phyloP scores from a whole-genome alignment of 116 monocot genomes.

The Trichopus zeylanicus region DNA sequence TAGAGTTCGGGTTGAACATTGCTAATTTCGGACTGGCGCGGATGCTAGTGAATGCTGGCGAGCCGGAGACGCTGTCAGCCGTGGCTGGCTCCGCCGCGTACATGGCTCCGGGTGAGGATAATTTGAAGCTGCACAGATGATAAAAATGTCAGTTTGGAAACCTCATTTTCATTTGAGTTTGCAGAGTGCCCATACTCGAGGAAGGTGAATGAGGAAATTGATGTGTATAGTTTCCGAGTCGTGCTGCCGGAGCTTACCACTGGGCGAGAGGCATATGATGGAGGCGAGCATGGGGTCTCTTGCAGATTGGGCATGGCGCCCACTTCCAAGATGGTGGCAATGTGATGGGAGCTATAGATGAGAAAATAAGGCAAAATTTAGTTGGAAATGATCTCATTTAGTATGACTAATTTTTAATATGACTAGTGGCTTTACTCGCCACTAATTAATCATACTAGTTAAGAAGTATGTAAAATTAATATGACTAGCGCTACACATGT shows the following conservation, averaged over 20 bases:
- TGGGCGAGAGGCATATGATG: slow-evolving; percentile 40
- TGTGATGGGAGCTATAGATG: slow-evolving; percentile 27
- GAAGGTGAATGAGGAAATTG: slow-evolving; percentile 61
- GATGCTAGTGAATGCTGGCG: slow-evolving; percentile 3
- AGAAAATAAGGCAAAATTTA: slow-evolving; percentile 17
- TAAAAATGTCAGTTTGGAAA: background rate
- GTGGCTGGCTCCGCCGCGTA: slow-evolving; percentile 65
- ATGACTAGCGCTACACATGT: too few relatives aligned
- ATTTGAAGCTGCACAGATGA: background rate
- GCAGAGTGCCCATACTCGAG: slow-evolving; percentile 55
- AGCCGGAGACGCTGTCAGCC: slow-evolving; percentile 3
- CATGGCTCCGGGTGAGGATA: slow-evolving; percentile 69
- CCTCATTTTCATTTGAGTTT: background rate
- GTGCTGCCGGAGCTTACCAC: slow-evolving; percentile 77
- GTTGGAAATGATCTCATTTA: slow-evolving; percentile 53
- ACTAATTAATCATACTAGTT: too few relatives aligned
- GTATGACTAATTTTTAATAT: too few relatives aligned
- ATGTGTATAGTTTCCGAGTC: slow-evolving; percentile 89
- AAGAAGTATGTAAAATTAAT: too few relatives aligned
- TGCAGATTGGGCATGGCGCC: slow-evolving; percentile 59
- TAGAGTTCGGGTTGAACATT: slow-evolving; percentile 19
- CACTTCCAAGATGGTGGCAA: slow-evolving; percentile 19
- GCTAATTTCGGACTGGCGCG: slow-evolving; percentile 32
- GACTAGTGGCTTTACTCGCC: too few relatives aligned
- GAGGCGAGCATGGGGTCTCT: slow-evolving; percentile 21